Evolutionary conservation across 2,329 filamentous ascomycete species (phyloP), one percentile per base, ranked within the genome.

Genomic region (Dactylellina cionopaga): DNA sequence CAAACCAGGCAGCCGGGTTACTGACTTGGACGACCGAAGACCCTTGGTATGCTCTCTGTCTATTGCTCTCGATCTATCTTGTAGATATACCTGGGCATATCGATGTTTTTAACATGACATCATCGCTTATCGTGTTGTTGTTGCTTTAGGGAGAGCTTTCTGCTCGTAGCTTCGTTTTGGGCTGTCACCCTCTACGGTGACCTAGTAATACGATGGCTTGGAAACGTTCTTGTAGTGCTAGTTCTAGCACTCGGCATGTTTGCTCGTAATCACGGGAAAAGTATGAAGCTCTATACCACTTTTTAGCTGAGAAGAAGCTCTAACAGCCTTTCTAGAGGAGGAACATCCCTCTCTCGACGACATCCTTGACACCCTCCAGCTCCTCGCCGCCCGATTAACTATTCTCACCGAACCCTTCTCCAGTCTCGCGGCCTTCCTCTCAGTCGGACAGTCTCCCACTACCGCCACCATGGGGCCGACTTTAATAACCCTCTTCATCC

Each of bases 21-120:
- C 79, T 99, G 74, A 96, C 91, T 82, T 99, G 95, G 95, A 96
- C 92, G 6, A 93, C 90, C 0, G 90, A 87, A 37, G 95, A 99
- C 79, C 89, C 93, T 0, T 99, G 94, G 94, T 54, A 49, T 29
- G 5, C 3, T 5, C 22, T 19, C 13, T 35, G 13, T 11, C 22
- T 7, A n/a, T n/a, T n/a, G n/a, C n/a, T n/a, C n/a, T n/a, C n/a
- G n/a, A n/a, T n/a, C 15, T 19, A 15, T 10, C 6, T 47, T 11
- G 15, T 22, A 19, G 9, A 25, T 6, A 17, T 10, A 25, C 10
- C 17, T 6, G 10, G 31, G 46, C 22, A 17, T 29, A 17, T 24
- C 43, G 11, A 11, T 6, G 3, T 9, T 24, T 47, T 22, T n/a
- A n/a, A n/a, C n/a, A n/a, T n/a, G n/a, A n/a, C n/a, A n/a, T n/a